phyloP scores from a whole-genome alignment of 768 basidiomycete genomes.

The Tulasnella calospora region DNA sequence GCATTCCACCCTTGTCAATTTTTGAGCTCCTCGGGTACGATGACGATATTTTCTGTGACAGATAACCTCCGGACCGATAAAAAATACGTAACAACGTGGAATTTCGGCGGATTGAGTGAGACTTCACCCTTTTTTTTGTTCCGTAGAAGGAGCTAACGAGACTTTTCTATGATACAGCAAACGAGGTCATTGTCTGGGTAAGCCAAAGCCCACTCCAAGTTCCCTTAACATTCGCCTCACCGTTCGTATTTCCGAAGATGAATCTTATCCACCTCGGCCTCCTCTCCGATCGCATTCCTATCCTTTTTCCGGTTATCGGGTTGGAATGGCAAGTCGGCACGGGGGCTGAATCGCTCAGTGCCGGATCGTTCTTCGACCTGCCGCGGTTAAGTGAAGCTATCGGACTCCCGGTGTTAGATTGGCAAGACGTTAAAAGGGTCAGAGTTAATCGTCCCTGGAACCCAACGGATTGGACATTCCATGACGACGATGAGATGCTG shows the following conservation, averaged over 20 bases:
- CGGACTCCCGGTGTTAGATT: slow-evolving; percentile 53
- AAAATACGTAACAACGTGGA: slow-evolving; percentile 14
- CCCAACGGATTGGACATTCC: neutral
- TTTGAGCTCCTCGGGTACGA: neutral
- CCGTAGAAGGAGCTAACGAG: neutral
- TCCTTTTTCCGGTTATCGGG: slow-evolving; percentile 55
- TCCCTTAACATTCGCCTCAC: neutral
- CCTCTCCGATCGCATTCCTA: slow-evolving; percentile 52
- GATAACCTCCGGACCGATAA: neutral
- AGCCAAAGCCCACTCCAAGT: neutral
- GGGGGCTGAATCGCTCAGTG: neutral
- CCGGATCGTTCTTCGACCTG: slow-evolving; percentile 49
- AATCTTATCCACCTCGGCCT: slow-evolving; percentile 58
- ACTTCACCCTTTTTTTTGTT: neutral
- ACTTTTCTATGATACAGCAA: neutral
- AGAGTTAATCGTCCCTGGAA: neutral
- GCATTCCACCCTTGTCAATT: neutral
- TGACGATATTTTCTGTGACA: neutral
- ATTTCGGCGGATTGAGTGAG: slow-evolving; percentile 4
- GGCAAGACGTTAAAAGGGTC: slow-evolving; percentile 54
- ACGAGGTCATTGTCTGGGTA: neutral
- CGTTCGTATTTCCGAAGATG: neutral
- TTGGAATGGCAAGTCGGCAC: slow-evolving; percentile 29
- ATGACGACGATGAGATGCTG: neutral
- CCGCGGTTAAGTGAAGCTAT: slow-evolving; percentile 46